phyloP scores from a whole-genome alignment of 1,284 basidiomycete genomes.

The Leucoagaricus sp. region DNA sequence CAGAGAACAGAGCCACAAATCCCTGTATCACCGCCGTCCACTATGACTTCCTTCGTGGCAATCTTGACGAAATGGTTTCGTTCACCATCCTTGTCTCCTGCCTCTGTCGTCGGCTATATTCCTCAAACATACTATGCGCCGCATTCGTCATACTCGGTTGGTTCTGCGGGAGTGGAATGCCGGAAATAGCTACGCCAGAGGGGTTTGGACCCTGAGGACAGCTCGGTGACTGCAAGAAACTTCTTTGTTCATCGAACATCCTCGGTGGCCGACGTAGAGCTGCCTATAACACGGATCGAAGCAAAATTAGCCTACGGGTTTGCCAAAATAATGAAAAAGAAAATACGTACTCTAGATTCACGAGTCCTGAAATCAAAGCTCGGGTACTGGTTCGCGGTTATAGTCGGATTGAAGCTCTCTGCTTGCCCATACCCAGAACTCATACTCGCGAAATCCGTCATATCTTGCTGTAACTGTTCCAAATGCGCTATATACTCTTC shows the following conservation, averaged over 20 bases:
- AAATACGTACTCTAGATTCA: background rate
- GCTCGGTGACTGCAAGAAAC: background rate
- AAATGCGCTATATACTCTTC: constrained; percentile 3
- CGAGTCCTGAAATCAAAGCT: background rate
- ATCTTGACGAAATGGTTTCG: constrained; percentile 2
- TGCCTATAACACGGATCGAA: background rate
- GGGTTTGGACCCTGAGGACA: background rate
- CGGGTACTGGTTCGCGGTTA: background rate
- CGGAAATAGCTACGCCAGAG: background rate
- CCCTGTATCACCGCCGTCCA: background rate
- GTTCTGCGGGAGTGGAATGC: background rate
- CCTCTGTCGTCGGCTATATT: constrained; percentile 4
- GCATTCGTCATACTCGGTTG: background rate
- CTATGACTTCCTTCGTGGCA: constrained; percentile 2
- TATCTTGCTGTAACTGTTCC: constrained; percentile 4
- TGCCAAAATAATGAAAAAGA: background rate
- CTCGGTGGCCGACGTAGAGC: background rate
- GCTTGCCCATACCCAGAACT: background rate
- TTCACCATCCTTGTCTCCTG: constrained; percentile 5
- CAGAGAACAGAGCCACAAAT: background rate
- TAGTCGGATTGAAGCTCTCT: constrained; percentile 1
- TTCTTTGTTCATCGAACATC: background rate
- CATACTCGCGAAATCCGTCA: background rate
- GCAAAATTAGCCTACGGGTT: background rate
- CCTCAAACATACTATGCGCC: constrained; percentile 1